Conservation (phyloP, 2,329 filamentous ascomycete species). For the Penicillium freii region DNA sequence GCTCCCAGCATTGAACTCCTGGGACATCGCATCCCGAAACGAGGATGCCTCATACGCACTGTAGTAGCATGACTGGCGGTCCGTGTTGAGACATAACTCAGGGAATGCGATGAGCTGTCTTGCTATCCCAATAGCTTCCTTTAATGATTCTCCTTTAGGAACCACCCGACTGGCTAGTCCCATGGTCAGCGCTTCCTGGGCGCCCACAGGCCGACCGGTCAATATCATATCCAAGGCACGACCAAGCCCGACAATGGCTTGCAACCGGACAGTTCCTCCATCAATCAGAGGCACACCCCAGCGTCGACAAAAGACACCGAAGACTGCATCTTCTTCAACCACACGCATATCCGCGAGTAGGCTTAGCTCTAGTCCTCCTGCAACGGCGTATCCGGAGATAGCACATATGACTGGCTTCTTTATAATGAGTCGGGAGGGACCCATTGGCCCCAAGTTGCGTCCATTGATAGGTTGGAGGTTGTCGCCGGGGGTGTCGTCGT, state of each 20-base stretch:
- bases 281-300: conserved; percentile 55
- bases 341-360: conserved; percentile 55
- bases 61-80: conserved; percentile 52
- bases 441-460: conserved; percentile 51
- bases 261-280: conserved; percentile 54
- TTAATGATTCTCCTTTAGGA: conserved; percentile 49
- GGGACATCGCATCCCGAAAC: conserved; percentile 48
- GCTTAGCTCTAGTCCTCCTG: conserved; percentile 54
- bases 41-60: conserved; percentile 49
- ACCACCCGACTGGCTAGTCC: conserved; percentile 56
- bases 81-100: conserved; percentile 53
- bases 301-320: conserved; percentile 57
- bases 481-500: conserved; percentile 10
- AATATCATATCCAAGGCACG: conserved; percentile 58
- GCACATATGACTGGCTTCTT: conserved; percentile 55
- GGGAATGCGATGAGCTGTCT: conserved; percentile 51
- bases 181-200: conserved; percentile 52
- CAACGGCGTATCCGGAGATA: conserved; percentile 54
- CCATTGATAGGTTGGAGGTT: conserved; percentile 35
- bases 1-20: conserved; percentile 16
- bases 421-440: conserved; percentile 51
- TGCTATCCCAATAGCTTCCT: conserved; percentile 51
- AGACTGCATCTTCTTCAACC: conserved; percentile 53
- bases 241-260: conserved; percentile 52
- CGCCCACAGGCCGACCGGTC: conserved; percentile 51